These are phyloP conservation scores for Penicillium coprophilum DNA, from an alignment of 495 filamentous ascomycete species.

Conservation along the genomic window DNA sequence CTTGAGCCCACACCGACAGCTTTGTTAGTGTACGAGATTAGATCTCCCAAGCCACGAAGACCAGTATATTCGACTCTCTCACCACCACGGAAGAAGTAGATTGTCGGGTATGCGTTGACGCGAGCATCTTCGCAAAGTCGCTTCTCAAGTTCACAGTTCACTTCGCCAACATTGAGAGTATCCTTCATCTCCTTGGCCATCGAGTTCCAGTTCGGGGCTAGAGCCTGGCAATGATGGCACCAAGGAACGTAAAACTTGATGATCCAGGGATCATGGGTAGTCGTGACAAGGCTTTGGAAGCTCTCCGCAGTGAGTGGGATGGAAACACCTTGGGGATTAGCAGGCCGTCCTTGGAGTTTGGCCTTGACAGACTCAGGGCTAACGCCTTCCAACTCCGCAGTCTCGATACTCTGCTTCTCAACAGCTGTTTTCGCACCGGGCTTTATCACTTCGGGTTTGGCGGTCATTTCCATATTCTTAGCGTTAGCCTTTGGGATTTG, in stretches of 20 bases:
- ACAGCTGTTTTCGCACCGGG: constrained; percentile 41
- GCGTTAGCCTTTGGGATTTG: constrained; percentile 62
- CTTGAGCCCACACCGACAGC: constrained; percentile 75
- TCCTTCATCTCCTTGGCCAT: constrained; percentile 88
- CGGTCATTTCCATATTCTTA: constrained; percentile 44
- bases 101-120: constrained; percentile 77
- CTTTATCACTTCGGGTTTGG: constrained; percentile 45
- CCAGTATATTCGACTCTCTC: constrained; percentile 93
- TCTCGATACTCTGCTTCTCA: constrained; percentile 17
- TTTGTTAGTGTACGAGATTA: constrained; percentile 82
- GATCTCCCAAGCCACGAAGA: constrained; percentile 86
- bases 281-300: constrained; percentile 83
- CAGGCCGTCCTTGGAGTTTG: constrained; percentile 51
- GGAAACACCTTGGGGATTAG: constrained; percentile 74
- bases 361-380: constrained; percentile 27
- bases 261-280: constrained; percentile 91
- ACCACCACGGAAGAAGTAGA: constrained; percentile 89
- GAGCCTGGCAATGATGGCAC: constrained; percentile 91
- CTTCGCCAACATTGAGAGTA: constrained; percentile 87
- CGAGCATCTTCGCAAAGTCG: constrained; percentile 86
- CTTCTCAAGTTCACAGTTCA: constrained; percentile 85
- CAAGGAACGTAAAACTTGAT: constrained; percentile 98
- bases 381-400: constrained; percentile 30
- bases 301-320: constrained; percentile 75
- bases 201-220: constrained; percentile 86